Percentiles rank a stretch among this genome's conserved stretches.
Evolutionary conservation across 305 asterid species (phyloP).

Genomic region (Fraxinus sp.): DNA sequence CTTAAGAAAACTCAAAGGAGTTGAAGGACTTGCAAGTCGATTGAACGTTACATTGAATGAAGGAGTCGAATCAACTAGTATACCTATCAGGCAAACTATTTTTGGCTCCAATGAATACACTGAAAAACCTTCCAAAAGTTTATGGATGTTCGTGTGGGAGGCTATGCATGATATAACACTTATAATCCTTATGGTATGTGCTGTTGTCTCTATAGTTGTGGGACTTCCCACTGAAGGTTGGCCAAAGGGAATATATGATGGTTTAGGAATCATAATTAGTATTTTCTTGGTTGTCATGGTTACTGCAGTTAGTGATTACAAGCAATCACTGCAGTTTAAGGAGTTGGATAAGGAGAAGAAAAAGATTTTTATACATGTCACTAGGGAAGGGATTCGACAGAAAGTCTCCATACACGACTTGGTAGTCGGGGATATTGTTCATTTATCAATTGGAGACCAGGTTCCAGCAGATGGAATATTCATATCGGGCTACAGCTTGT

Average conservation of each 20-base stretch:
- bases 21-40: slow-evolving; percentile 68
- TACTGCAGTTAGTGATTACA: slow-evolving; percentile 91
- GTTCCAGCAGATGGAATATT: slow-evolving; percentile 92
- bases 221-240: slow-evolving; percentile 98
- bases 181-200: slow-evolving; percentile 77
- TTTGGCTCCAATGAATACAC: slow-evolving; percentile 75
- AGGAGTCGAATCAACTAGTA: slow-evolving; percentile 64
- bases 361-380: slow-evolving; percentile 78
- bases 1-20: slow-evolving; percentile 63
- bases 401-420: slow-evolving; percentile 77
- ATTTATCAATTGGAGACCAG: slow-evolving; percentile 69
- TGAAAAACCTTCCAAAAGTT: slow-evolving; percentile 83
- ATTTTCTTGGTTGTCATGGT: slow-evolving; percentile 80
- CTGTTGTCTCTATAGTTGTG: slow-evolving; percentile 83
- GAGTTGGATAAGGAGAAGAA: slow-evolving; percentile 97
- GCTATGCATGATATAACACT: slow-evolving; percentile 93
- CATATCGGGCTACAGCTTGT: slow-evolving; percentile 71
- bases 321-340: slow-evolving; percentile 85
- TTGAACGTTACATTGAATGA: slow-evolving; percentile 61
- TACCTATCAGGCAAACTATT: slow-evolving; percentile 54
- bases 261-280: slow-evolving; percentile 81
- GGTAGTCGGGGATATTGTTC: slow-evolving; percentile 88
- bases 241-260: slow-evolving; percentile 92
- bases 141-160: slow-evolving; percentile 92
- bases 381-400: slow-evolving; percentile 75